Percentiles rank a stretch among this genome's conserved stretches.
Evolutionary conservation across 305 asterid genomes (phyloP).

Genomic region (Euphrasia arctica): DNA sequence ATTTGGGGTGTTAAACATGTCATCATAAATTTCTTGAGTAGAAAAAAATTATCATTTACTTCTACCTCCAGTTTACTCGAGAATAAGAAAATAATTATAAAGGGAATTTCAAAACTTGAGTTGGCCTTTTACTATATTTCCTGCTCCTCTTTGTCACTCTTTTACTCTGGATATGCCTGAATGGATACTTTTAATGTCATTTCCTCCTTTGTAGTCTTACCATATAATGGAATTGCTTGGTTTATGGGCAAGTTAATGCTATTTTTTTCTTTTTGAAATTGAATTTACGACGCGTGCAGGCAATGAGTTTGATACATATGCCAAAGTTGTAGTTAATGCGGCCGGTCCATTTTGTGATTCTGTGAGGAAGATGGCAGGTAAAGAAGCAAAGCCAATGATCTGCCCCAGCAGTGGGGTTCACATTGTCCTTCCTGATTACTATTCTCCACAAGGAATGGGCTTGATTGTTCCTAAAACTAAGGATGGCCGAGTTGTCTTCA

Average conservation of each 20-base stretch:
- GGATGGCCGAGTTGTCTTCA: conserved; percentile 97
- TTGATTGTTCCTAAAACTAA: conserved; percentile 98
- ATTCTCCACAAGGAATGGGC: conserved; percentile 99
- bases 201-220: conserved; percentile 21
- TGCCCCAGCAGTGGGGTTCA: conserved; percentile 98
- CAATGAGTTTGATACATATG: conserved; percentile 83
- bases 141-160: conserved; percentile 2
- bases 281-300: conserved; percentile 55
- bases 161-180: conserved; percentile 6
- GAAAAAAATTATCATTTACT: conserved; percentile 6
- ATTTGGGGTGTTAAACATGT: neutral
- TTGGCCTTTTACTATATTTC: conserved; percentile 8
- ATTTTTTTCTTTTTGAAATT: conserved; percentile 25
- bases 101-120: conserved; percentile 16
- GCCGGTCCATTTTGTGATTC: conserved; percentile 98
- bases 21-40: conserved; percentile 12
- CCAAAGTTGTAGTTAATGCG: conserved; percentile 91
- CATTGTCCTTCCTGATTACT: conserved; percentile 93
- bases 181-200: conserved; percentile 13
- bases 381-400: conserved; percentile 77
- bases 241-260: conserved; percentile 10
- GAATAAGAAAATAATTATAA: conserved; percentile 17
- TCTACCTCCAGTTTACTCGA: conserved; percentile 19
- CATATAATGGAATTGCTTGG: conserved; percentile 17
- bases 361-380: conserved; percentile 75